Base-by-base conservation (phyloP, 306 rosid genomes). In the Quercus berberidifolia region DNA sequence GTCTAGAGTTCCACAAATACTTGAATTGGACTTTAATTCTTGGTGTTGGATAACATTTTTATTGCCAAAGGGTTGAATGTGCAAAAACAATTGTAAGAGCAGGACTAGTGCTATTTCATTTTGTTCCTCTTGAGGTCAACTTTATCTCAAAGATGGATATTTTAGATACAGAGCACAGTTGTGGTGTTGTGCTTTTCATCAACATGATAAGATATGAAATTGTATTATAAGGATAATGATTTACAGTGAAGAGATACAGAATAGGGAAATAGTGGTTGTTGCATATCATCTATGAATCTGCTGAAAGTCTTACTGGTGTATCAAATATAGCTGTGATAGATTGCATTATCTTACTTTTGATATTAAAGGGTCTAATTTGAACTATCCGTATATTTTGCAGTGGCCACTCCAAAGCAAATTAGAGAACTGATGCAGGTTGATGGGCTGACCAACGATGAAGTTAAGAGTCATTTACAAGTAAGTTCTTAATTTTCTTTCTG, bases 351-450 rank as follows among this genome's bases (percentile, higher is more conserved):
- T 57, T 35, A 74, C 76, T 76, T 67, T 43, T 78, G 75, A 79
- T 55, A 79, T 82, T 74, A 46, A 59, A 65, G 28, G 72, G 20
- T 73, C 83, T 88, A 69, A 86, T 55, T 49, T 73, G 25, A 41
- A 58, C 52, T 67, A 13, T 71, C 46, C 76, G 56, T 55, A 60
- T 74, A 75, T 25, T 84, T 64, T 85, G 82, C 92, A 93, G 99
- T 85, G 12, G 99, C 99, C 56, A 96, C 99, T 4, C 99, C 99
- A 60, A 96, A 96, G 89, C 99, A 96, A 84, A 96, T 96, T 56
- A 88, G 99, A 87, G 98, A 96, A 59, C 87, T 96, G 62, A 96
- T 96, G 99, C 98, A 96, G 79, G 99, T 96, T 38, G 98, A 96
- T 82, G 99, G 97, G 84, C 87, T 96, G 62, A 96, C 99, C 12